Percentiles rank a stretch among this genome's conserved stretches.
phyloP scores from a whole-genome alignment of 2,329 filamentous ascomycete species.

The Colletotrichum spaethianum region DNA sequence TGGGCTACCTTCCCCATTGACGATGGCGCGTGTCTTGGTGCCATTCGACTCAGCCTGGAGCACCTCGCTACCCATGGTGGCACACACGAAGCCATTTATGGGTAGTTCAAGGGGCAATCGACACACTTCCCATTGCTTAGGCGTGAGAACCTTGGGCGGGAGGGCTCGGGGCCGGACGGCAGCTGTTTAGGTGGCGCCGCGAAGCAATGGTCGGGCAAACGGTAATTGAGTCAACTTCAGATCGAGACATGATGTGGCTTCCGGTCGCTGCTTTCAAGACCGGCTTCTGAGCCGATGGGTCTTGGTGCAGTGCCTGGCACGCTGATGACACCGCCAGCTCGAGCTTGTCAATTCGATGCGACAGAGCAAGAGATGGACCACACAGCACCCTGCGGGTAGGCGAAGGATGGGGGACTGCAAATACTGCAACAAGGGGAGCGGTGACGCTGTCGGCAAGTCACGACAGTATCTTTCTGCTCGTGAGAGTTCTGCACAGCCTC shows the following conservation, averaged over 20 bases:
- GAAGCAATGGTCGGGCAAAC: slow-evolving; percentile 3
- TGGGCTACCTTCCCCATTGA: slow-evolving; percentile 1
- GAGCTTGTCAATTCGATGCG: slow-evolving; percentile 5
- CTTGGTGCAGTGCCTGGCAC: not conserved
- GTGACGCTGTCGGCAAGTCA: slow-evolving; percentile 7
- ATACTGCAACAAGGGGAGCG: slow-evolving; percentile 11
- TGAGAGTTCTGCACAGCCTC: slow-evolving; percentile 31
- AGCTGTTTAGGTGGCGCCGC: not conserved
- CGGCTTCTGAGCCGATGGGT: not conserved
- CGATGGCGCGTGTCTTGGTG: slow-evolving; percentile 14
- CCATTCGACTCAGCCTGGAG: slow-evolving; percentile 13
- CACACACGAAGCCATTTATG: slow-evolving; percentile 9
- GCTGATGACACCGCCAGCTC: slow-evolving; percentile 6
- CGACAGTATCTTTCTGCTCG: not conserved
- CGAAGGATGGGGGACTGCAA: slow-evolving; percentile 3
- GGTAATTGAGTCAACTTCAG: not conserved
- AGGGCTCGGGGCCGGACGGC: slow-evolving; percentile 16
- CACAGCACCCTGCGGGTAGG: slow-evolving; percentile 8
- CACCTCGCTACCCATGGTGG: slow-evolving; percentile 27
- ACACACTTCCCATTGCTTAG: slow-evolving; percentile 12
- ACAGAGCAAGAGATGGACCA: slow-evolving; percentile 9
- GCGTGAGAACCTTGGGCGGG: not conserved
- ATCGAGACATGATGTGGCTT: slow-evolving; percentile 7
- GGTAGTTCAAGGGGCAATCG: slow-evolving; percentile 5
- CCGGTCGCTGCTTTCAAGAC: not conserved